Evolutionary conservation across 208 protist species (phyloP).

Genomic region (Acanthamoeba triangularis): DNA sequence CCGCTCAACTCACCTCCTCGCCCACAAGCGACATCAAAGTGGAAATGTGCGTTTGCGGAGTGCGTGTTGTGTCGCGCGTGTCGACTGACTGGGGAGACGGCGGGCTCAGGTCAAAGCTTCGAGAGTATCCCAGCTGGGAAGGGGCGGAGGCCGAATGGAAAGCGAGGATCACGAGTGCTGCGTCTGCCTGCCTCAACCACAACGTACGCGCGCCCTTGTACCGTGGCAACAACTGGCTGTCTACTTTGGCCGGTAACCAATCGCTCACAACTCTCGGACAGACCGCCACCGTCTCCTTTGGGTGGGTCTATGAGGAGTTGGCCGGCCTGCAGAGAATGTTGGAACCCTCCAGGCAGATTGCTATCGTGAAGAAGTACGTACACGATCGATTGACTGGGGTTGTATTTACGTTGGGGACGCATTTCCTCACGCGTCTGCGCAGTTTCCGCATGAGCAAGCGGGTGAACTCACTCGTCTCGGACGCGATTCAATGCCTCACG

Average conservation of each 20-base stretch:
- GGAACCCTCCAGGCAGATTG: conserved; percentile 4
- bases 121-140: neutral
- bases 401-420: too few species aligned
- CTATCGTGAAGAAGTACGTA: neutral
- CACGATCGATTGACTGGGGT: too few species aligned
- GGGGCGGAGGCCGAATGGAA: neutral
- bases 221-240: too few species aligned
- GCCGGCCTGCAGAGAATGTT: neutral
- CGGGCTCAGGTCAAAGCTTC: neutral
- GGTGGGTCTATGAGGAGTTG: neutral
- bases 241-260: too few species aligned
- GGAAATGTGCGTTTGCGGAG: neutral
- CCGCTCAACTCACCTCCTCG: neutral
- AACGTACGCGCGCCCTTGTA: too few species aligned
- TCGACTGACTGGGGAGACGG: neutral
- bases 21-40: neutral
- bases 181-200: neutral
- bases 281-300: neutral
- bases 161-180: neutral
- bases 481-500: conserved; percentile 25
- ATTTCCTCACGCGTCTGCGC: too few species aligned
- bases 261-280: neutral
- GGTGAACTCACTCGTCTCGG: neutral
- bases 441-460: conserved; percentile 14
- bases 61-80: too few species aligned